Percentiles rank a stretch among this genome's conserved stretches.
Conservation (phyloP, 1,284 basidiomycete genomes). For the Ceratobasidium papillatum region DNA sequence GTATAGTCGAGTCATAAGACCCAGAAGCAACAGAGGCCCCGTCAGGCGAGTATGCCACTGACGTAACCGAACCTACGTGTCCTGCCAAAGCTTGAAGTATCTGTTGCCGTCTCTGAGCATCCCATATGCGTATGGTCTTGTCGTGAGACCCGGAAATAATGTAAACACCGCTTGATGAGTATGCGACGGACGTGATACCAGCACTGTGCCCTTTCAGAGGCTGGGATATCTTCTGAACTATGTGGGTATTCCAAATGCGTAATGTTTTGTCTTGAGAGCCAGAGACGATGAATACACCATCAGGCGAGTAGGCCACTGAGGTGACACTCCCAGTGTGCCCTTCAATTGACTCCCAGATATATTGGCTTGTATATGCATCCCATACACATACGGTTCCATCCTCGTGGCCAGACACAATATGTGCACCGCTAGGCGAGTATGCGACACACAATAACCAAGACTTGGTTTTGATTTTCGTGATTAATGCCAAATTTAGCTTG, state of each 20-base stretch:
- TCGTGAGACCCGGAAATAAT: conserved; percentile 26
- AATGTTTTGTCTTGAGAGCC: conserved; percentile 30
- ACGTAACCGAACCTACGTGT: not conserved
- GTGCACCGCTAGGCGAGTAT: conserved; percentile 27
- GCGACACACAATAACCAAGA: conserved; percentile 46
- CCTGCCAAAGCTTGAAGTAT: conserved; percentile 2
- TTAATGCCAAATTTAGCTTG: not conserved
- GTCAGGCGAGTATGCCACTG: conserved; percentile 27
- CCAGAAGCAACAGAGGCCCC: conserved; percentile 16
- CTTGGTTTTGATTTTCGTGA: not conserved
- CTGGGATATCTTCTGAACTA: not conserved
- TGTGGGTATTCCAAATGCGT: conserved; percentile 18
- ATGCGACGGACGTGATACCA: conserved; percentile 6
- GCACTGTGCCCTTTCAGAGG: conserved; percentile 5
- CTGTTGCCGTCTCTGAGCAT: not conserved
- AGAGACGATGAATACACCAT: conserved; percentile 21
- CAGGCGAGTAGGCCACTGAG: conserved; percentile 11
- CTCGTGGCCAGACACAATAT: conserved; percentile 13
- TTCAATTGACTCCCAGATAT: not conserved
- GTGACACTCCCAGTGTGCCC: not conserved
- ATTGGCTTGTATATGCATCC: conserved; percentile 28
- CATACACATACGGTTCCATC: conserved; percentile 8
- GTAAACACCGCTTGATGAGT: conserved; percentile 3
- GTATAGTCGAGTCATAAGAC: conserved; percentile 16
- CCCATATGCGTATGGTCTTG: conserved; percentile 35